These are phyloP conservation scores for Quercus dentata DNA, from an alignment of 306 rosid genomes.

Conservation along the genomic window DNA sequence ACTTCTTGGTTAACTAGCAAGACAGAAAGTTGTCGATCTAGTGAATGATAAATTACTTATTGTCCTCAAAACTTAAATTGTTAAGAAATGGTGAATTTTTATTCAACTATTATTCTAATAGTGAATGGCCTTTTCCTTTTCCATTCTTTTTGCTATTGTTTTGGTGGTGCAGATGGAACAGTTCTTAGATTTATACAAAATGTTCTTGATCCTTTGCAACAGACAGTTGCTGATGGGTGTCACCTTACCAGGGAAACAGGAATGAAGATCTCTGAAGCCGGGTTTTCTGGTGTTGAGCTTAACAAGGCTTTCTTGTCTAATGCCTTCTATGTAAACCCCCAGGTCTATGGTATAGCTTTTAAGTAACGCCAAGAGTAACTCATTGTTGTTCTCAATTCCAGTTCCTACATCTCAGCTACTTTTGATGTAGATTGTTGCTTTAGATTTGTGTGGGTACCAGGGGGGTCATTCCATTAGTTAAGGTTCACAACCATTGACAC, in stretches of 20 bases:
- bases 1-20: conserved; percentile 13
- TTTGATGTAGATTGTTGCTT: neutral
- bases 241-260: conserved; percentile 74
- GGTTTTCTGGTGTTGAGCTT: conserved; percentile 63
- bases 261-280: conserved; percentile 46
- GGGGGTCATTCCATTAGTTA: neutral
- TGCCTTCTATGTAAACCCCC: conserved; percentile 55
- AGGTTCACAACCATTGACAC: too few species aligned
- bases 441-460: neutral
- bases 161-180: conserved; percentile 60
- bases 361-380: conserved; percentile 27
- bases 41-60: neutral
- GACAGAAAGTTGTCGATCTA: neutral
- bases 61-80: too few species aligned
- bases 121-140: neutral
- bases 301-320: conserved; percentile 42
- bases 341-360: conserved; percentile 63
- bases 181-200: conserved; percentile 51
- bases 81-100: too few species aligned
- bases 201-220: conserved; percentile 76
- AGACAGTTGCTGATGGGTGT: conserved; percentile 65
- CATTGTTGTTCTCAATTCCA: conserved; percentile 6
- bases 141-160: neutral
- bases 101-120: too few species aligned
- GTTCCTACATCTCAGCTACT: neutral